A percentile compares a stretch with the other conserved stretches of the same genome.
Conservation (phyloP, 2,329 filamentous ascomycete species). For the Diaporthe humulicola region DNA sequence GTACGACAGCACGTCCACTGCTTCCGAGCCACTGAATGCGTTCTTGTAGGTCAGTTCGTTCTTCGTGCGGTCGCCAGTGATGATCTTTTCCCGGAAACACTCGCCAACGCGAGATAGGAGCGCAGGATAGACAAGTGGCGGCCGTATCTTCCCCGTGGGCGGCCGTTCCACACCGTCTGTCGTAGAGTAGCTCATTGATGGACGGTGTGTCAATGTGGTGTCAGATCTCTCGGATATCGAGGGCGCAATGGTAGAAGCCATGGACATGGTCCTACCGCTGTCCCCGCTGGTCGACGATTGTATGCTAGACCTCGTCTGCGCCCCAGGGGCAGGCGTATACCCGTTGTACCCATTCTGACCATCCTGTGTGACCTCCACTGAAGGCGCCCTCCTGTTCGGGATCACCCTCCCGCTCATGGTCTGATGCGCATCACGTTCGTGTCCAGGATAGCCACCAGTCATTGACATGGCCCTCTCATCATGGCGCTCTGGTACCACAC, state of each 20-base stretch:
- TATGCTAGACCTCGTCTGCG: constrained; percentile 71
- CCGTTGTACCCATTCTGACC: constrained; percentile 52
- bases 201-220: constrained; percentile 62
- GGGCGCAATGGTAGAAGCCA: constrained; percentile 85
- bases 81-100: constrained; percentile 90
- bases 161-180: constrained; percentile 65
- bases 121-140: constrained; percentile 93
- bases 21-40: constrained; percentile 94
- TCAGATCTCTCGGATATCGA: constrained; percentile 62
- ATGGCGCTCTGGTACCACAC: constrained; percentile 90
- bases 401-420: constrained; percentile 95
- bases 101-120: constrained; percentile 93
- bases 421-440: constrained; percentile 85
- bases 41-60: constrained; percentile 98
- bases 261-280: constrained; percentile 82
- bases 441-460: constrained; percentile 78
- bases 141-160: constrained; percentile 73
- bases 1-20: constrained; percentile 93
- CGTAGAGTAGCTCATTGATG: constrained; percentile 69
- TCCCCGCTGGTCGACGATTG: constrained; percentile 69
- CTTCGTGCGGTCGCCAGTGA: constrained; percentile 89
- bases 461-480: constrained; percentile 97
- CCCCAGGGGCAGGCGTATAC: constrained; percentile 62
- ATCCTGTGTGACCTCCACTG: constrained; percentile 42
- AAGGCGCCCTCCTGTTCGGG: constrained; percentile 72